Evolutionary conservation across 345 rosid species (phyloP).

Genomic region (Euclidium syriacum): DNA sequence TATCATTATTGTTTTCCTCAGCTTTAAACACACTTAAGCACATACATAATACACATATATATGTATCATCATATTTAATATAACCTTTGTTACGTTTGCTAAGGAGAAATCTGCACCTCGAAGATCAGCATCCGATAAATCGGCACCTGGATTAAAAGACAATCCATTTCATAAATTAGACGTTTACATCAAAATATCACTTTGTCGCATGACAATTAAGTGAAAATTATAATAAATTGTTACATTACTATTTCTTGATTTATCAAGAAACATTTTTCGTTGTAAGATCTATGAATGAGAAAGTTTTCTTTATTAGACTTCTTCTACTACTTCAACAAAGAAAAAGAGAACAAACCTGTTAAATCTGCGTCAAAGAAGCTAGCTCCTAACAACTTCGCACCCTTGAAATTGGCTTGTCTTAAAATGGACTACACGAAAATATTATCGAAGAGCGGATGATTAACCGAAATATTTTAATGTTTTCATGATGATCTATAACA

Average conservation of each 20-base stretch:
- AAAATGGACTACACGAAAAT: conserved; percentile 58
- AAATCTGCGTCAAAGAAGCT: conserved; percentile 96
- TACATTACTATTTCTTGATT: too few relatives aligned
- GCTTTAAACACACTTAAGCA: background rate
- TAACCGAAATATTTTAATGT: background rate
- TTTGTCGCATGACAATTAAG: too few relatives aligned
- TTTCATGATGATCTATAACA: background rate
- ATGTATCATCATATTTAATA: background rate
- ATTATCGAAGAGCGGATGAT: background rate
- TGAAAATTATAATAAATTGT: too few relatives aligned
- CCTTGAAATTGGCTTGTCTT: conserved; percentile 87
- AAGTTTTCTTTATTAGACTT: background rate
- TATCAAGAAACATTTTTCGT: too few relatives aligned
- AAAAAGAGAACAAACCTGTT: conserved; percentile 51
- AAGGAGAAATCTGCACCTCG: conserved; percentile 83
- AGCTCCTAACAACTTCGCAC: conserved; percentile 85
- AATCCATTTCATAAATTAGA: too few relatives aligned
- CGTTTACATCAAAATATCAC: too few relatives aligned
- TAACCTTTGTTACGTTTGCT: conserved; percentile 88
- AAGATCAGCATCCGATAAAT: conserved; percentile 89
- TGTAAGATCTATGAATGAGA: too few relatives aligned
- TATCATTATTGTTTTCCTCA: background rate
- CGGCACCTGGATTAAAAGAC: conserved; percentile 78
- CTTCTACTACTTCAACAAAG: background rate
- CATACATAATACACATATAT: background rate